A percentile compares a stretch with the other conserved stretches of the same genome.
These are phyloP conservation scores for Hemisphaericaspora lyxosophila DNA, from an alignment of 1,139 yeast species.

Conservation along the genomic window DNA sequence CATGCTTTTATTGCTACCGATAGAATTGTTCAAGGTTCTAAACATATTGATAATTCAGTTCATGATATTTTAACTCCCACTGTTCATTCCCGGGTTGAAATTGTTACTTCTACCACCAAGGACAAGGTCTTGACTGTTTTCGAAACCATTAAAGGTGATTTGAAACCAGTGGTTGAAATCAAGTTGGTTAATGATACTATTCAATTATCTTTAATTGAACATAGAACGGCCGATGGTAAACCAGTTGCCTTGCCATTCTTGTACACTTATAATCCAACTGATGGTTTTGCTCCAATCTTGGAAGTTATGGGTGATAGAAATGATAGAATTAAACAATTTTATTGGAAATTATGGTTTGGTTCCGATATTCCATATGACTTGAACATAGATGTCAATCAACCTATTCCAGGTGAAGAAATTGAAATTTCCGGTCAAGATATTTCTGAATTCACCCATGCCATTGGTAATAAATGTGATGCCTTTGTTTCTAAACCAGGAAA, in stretches of 20 bases:
- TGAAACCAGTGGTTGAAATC: constrained; percentile 67
- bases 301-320: constrained; percentile 92
- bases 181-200: constrained; percentile 51
- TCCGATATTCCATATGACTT: constrained; percentile 54
- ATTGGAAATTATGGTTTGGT: constrained; percentile 98
- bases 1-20: constrained; percentile 81
- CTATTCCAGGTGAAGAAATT: constrained; percentile 69
- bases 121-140: constrained; percentile 57
- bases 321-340: constrained; percentile 88
- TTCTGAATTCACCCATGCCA: constrained; percentile 93
- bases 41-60: constrained; percentile 76
- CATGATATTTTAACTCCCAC: constrained; percentile 79
- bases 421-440: constrained; percentile 75
- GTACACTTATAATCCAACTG: constrained; percentile 76
- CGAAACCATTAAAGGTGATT: constrained; percentile 74
- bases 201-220: constrained; percentile 76
- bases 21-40: constrained; percentile 80
- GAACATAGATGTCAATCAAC: constrained; percentile 66
- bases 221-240: constrained; percentile 75
- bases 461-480: constrained; percentile 96
- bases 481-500: constrained; percentile 88
- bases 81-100: constrained; percentile 61
- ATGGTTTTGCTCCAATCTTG: constrained; percentile 92
- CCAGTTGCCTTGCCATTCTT: constrained; percentile 77
- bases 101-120: constrained; percentile 53